Base-by-base conservation (phyloP, 768 basidiomycete genomes). In the Tricholoma terreum region DNA sequence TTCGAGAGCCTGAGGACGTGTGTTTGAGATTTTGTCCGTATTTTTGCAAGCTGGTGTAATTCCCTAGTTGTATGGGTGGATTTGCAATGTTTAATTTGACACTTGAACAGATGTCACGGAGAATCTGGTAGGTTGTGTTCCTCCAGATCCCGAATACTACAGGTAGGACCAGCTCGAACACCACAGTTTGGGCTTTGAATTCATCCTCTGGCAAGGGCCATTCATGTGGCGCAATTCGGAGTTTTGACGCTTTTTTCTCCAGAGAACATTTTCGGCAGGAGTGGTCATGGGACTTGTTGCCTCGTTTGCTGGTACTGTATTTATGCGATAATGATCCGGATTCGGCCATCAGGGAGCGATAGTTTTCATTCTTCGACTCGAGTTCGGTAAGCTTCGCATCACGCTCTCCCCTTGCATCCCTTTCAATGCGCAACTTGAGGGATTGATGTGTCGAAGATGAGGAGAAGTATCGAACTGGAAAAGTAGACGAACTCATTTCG, bases 151-250 rank as follows among this genome's bases (percentile, higher is more conserved):
- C 61, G 59, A 81, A 78, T 7, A 66, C 57, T 3, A 34, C 33
- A 8, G 81, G 81, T 51, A 72, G 72, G 9, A 61, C 56, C 2
- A 80, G 57, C 56, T 82, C 79, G 51, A 82, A 83, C 1, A 81
- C 63, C 14, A 73, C 68, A 0, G 61, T 61, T 51, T 73, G 64
- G 0, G 70, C 69, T 6, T 55, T 27, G 3, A 63, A 11, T 5
- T 15, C 19, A 10, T 60, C 43, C 1, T 51, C 30, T 0, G 81
- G 79, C 36, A 83, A 60, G 0, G 81, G 82, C 80, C 79, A 80
- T 52, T 83, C 82, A 35, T 78, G 68, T 4, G 77, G 60, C 0
- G 22, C 0, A 21, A 82, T 80, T 0, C 5, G 2, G 63, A 79
- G 59, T 0, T 0, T 4, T 0, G 33, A 6, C 0, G 70, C 67